Evolutionary conservation across 108 stramenopile species (phyloP), one percentile per base, ranked within the genome.

Genomic region (Parietichytrium sp.): DNA sequence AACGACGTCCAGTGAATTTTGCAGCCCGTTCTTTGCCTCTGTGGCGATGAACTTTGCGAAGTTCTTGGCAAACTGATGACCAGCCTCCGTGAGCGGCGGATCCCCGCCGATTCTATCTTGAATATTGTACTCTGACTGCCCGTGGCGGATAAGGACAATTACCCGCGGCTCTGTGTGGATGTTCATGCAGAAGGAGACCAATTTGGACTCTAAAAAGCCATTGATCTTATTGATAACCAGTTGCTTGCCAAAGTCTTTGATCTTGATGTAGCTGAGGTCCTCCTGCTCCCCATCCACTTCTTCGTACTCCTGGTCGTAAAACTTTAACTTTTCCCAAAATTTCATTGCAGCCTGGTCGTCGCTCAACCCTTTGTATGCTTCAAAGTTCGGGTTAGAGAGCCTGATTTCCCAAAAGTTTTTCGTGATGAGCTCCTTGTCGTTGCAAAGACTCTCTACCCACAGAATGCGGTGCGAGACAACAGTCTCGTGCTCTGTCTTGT

Each of bases 371-470:
- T 87, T 84, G 85, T 95, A 97, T 25, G 36, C 61, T n/a, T 42
- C 36, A 27, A 25, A 97, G 79, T 95, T 95, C 49, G 93, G 94
- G 36, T 93, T 94, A 42, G 85, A 83, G 23, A 93, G 83, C 81
- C 95, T 94, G 78, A 94, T 93, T 51, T 90, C 91, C 20, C 90
- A 88, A 77, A 95, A 92, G 77, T 97, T 95, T 48, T 90, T 88
- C 81, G 91, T 91, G 48, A 97, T 80, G n/a, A 93, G 81, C 87
- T 88, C 88, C 72, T 93, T 89, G 52, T 94, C 88, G 83, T 96
- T 91, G 82, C 94, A 95, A 49, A 97, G 88, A 52, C 86, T 89
- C 88, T 99, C 97, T 45, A 99, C 83, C 86, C 96, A 94, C 79
- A 99, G 89, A 36, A 92, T 51, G 83, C 96, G 96, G 87, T 72